Evolutionary conservation across 202 grass and related monocot species (phyloP).

Genomic region (Dendrocalamus latiflorus): DNA sequence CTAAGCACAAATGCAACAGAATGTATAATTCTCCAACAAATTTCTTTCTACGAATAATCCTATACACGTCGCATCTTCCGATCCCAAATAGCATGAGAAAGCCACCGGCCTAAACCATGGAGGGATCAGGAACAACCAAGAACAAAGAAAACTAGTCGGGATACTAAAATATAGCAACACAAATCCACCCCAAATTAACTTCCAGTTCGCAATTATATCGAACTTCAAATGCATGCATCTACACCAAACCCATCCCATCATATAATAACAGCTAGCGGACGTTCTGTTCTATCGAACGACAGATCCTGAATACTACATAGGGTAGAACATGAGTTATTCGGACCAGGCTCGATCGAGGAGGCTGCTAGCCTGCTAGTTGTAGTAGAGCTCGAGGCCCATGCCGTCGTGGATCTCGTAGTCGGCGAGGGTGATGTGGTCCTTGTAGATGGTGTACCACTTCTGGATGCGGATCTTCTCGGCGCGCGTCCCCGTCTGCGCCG

Average conservation of each 20-base stretch:
- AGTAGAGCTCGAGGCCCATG: conserved; percentile 94
- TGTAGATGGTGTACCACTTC: conserved; percentile 99
- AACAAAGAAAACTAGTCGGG: not conserved
- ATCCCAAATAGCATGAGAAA: too few species aligned
- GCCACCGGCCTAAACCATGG: not conserved
- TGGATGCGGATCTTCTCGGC: conserved; percentile 96
- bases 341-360: not conserved
- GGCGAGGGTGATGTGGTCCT: conserved; percentile 97
- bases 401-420: conserved; percentile 95
- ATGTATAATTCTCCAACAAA: not conserved
- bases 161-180: not conserved
- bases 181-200: not conserved
- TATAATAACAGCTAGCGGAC: not conserved
- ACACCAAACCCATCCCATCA: not conserved
- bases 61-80: not conserved
- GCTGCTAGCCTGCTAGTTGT: conserved; percentile 46
- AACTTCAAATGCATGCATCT: not conserved
- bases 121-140: not conserved
- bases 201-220: not conserved
- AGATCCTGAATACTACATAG: not conserved
- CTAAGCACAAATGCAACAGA: not conserved
- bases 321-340: not conserved
- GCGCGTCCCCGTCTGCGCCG: conserved; percentile 87
- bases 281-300: not conserved
- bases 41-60: not conserved